These are phyloP conservation scores for Trichopus zeylanicus DNA, from an alignment of 116 monocot species.

Conservation along the genomic window DNA sequence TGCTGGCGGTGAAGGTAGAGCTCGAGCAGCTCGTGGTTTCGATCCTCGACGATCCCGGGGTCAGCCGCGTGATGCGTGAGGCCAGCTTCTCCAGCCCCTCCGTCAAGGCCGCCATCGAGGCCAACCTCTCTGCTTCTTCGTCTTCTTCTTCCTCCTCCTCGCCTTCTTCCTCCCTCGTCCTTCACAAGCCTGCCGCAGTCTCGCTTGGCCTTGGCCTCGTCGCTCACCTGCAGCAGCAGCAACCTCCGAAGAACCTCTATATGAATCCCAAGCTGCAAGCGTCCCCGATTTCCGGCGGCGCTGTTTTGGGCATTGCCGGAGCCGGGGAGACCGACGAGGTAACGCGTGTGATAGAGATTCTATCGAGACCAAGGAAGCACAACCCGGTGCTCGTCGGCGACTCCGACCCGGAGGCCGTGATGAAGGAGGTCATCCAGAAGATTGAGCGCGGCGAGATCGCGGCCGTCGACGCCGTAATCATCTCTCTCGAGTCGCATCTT, in stretches of 20 bases:
- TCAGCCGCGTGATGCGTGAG: constrained; percentile 95
- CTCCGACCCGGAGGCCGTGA: constrained; percentile 32
- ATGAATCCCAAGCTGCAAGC: constrained; percentile 36
- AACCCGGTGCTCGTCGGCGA: constrained; percentile 93
- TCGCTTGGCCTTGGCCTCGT: too few relatives aligned
- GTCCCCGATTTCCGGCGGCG: neutral
- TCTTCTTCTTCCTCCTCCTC: too few relatives aligned
- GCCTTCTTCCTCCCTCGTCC: too few relatives aligned
- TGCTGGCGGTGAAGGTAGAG: constrained; percentile 87
- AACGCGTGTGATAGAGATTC: constrained; percentile 48
- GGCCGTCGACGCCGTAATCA: constrained; percentile 12
- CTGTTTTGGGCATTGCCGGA: too few relatives aligned
- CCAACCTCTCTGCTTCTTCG: constrained; percentile 28
- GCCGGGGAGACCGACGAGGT: too few relatives aligned
- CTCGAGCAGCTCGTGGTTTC: constrained; percentile 83
- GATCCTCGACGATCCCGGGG: constrained; percentile 87
- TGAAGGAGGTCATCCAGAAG: constrained; percentile 41
- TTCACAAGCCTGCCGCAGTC: too few relatives aligned
- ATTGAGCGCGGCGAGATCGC: constrained; percentile 22
- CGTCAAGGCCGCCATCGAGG: constrained; percentile 67
- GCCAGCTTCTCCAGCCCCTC: constrained; percentile 81
- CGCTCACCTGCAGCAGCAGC: too few relatives aligned
- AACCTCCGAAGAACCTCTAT: constrained; percentile 25
- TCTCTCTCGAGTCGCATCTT: constrained; percentile 17
- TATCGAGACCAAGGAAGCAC: constrained; percentile 43